Conservation (phyloP, 2,329 filamentous ascomycete species). For the Paracorniculantispora psalliotae region DNA sequence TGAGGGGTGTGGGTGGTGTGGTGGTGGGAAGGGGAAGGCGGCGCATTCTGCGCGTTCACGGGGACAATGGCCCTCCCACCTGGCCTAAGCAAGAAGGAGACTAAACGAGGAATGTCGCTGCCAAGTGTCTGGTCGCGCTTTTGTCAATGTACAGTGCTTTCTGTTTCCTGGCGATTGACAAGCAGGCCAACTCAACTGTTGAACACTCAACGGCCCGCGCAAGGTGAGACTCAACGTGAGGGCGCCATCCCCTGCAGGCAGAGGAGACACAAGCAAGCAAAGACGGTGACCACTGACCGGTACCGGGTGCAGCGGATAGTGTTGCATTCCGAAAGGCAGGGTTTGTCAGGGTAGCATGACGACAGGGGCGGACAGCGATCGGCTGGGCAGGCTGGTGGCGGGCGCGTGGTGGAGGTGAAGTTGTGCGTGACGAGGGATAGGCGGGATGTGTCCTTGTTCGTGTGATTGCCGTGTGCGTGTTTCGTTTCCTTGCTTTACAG, state of each 20-base stretch:
- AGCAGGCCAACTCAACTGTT: too few species aligned
- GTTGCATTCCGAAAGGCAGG: not conserved
- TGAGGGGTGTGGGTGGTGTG: not conserved
- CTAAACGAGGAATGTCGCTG: not conserved
- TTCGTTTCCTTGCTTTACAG: too few species aligned
- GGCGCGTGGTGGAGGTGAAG: not conserved
- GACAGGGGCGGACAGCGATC: not conserved
- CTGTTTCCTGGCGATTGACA: too few species aligned
- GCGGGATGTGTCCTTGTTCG: too few species aligned
- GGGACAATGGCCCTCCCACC: not conserved
- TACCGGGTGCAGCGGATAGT: not conserved
- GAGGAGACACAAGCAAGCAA: too few species aligned
- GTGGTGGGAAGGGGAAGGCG: not conserved
- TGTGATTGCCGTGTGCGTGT: too few species aligned
- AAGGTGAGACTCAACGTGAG: too few species aligned
- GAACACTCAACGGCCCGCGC: too few species aligned
- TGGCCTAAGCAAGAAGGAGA: not conserved
- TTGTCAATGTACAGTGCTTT: too few species aligned
- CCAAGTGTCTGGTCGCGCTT: not conserved
- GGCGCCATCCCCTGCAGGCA: too few species aligned
- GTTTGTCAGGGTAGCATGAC: not conserved
- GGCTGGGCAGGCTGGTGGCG: not conserved
- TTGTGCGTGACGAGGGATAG: not conserved
- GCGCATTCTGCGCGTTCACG: not conserved
- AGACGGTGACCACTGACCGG: too few species aligned